Base-by-base conservation (phyloP, 345 rosid genomes). In the Ceriops zippeliana region DNA sequence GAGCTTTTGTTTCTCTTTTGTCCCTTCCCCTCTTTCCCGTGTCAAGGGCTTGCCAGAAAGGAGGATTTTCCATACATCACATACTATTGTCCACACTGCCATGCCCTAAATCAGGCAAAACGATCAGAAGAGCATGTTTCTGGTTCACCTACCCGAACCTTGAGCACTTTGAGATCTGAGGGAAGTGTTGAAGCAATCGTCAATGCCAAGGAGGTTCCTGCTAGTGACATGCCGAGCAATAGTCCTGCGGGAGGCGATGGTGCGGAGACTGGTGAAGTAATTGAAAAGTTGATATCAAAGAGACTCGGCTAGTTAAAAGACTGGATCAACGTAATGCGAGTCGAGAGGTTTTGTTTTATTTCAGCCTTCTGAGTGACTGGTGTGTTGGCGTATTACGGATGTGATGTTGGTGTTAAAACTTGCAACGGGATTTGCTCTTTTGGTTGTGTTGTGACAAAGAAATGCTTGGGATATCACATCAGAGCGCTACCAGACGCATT, bases 61-160 rank as follows among this genome's bases (percentile, higher is more conserved):
- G 98, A 91, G 82, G 98, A 93, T 74, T 91, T 86, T 16, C 87
- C 87, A 0, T 89, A 78, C 62, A 80, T 88, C 17, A 89, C 95
- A 24, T 93, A 91, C 63, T 93, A 86, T 78, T 93, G 97, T 76
- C 98, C 98, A 32, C 97, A 89, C 75, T 93, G 98, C 57, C 83
- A 65, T 15, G 97, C 88, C 47, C 86, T 93, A 52, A 93, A 93
- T 73, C 83, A 58, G 80, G 87, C 92, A n/a, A 86, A 81, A 70
- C 77, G 83, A 31, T 52, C 31, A 8, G 69, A 65, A 22, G 74
- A 59, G 52, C 67, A 15, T 24, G 63, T 66, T 73, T 26, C 82
- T 66, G 80, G 73, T 68, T 63, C 85, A 15, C 58, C 27, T 52
- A 63, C 74, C 26, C 83, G 82, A 8, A 58, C 66, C 28, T 72